Base-by-base conservation (phyloP, 2,329 filamentous ascomycete species). In the Chaetomium olivaceum region DNA sequence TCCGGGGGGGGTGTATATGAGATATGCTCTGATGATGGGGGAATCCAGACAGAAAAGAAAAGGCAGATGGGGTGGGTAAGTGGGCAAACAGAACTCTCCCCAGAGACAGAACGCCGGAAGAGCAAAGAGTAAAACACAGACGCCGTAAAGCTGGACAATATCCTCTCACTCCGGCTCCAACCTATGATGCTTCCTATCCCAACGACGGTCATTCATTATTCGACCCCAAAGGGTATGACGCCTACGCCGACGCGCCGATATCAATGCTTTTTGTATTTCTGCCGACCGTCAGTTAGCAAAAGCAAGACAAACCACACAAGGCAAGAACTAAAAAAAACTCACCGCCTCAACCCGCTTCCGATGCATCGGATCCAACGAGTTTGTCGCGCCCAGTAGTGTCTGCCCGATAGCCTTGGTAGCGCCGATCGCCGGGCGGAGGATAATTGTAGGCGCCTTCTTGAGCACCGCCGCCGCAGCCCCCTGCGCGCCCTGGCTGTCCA, bases 321-420 rank as follows among this genome's bases (percentile, higher is more conserved):
- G 50, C 1, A 25, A 33, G 7, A 21, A 21, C 12, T 3, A 23
- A 7, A 39, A 7, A 39, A 43, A 63, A 89, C 92, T 87, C 80
- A 97, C 94, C 83, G 97, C 93, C 73, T 96, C 91, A 74, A 93
- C 88, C 75, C 91, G 88, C 73, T 91, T 85, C 74, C 90, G 81
- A 75, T 97, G 93, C 68, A 88, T 84, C 61, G 91, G 90, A 80
- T 99, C 95, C 71, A 99, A 82, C 56, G 91, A 88, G 77, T 99
- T 99, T 0, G 92, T 96, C 16, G 93, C 94, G 5, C 96, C 95
- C 79, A 98, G 84, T 65, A 99, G 80, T 46, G 94, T 92, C 80
- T 96, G 91, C 9, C 93, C 92, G 58, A 97, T 88, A 0, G 90
- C 94, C 77, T 94, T 94, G 43, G 90, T 92, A 8, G 93, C 92